Conservation (phyloP, 2,329 filamentous ascomycete species). For the Sporothrix luriei region DNA sequence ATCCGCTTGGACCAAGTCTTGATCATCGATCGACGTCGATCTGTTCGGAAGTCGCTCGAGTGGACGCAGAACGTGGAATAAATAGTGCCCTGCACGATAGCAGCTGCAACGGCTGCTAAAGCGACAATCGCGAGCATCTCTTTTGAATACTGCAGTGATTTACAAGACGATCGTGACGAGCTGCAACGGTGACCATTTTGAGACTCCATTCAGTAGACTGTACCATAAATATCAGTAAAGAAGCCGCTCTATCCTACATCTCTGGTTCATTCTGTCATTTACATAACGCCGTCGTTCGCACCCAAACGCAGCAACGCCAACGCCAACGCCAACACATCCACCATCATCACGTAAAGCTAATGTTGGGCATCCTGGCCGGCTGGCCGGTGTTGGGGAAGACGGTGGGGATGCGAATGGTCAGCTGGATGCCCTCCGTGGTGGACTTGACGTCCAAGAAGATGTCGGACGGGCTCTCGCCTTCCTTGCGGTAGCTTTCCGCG, state of each 20-base stretch:
- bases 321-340: too few relatives aligned
- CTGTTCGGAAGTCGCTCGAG: neutral
- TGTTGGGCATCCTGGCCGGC: conserved; percentile 39
- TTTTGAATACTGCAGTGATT: neutral
- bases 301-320: too few relatives aligned
- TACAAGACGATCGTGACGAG: neutral
- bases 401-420: conserved; percentile 61
- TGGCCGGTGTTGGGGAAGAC: conserved; percentile 49
- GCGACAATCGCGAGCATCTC: neutral
- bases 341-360: neutral
- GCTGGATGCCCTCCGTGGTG: conserved; percentile 59
- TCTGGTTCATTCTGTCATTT: too few relatives aligned
- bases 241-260: too few relatives aligned
- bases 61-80: neutral
- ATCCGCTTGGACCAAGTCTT: neutral
- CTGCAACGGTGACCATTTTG: neutral
- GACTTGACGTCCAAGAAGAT: conserved; percentile 61
- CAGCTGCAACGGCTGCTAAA: conserved; percentile 22
- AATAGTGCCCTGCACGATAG: neutral
- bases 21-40: conserved; percentile 12
- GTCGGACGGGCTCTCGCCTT: conserved; percentile 53
- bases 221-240: too few relatives aligned
- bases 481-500: conserved; percentile 45
- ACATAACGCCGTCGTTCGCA: too few relatives aligned
- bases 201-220: neutral